phyloP scores from a whole-genome alignment of 306 rosid genomes.

The Trichosanthes truncata region DNA sequence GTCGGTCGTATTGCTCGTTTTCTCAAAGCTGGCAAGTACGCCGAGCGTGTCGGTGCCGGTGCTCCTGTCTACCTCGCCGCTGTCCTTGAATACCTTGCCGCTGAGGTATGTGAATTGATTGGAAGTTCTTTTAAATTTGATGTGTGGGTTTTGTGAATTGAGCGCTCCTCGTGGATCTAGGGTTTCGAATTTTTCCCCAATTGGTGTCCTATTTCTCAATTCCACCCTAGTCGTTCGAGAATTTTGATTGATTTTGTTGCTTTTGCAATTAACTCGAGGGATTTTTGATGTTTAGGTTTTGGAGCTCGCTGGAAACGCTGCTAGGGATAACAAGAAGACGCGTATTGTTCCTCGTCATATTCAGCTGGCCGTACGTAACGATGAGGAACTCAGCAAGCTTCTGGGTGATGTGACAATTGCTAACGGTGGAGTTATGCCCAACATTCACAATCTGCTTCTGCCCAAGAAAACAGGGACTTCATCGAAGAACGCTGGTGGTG shows the following conservation, averaged over 20 bases:
- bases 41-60: conserved; percentile 88
- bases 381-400: conserved; percentile 86
- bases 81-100: conserved; percentile 84
- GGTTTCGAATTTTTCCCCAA: neutral
- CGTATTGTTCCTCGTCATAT: conserved; percentile 84
- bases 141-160: neutral
- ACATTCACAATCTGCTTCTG: conserved; percentile 71
- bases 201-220: neutral
- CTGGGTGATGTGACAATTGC: conserved; percentile 84
- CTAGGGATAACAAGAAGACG: conserved; percentile 89
- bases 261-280: neutral
- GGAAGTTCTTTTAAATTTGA: neutral
- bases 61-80: conserved; percentile 94
- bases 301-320: conserved; percentile 89
- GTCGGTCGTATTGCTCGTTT: conserved; percentile 92
- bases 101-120: conserved; percentile 39
- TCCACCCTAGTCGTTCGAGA: neutral
- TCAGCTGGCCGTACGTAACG: conserved; percentile 71
- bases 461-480: conserved; percentile 70
- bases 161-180: neutral
- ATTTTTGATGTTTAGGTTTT: conserved; percentile 35
- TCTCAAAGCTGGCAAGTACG: conserved; percentile 82
- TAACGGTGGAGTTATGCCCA: conserved; percentile 92
- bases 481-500: conserved; percentile 42
- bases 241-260: neutral